A percentile compares a stretch with the other conserved stretches of the same genome.
These are phyloP conservation scores for Fallopia convolvulus DNA, from an alignment of 148 eudicot genomes.

Conservation along the genomic window DNA sequence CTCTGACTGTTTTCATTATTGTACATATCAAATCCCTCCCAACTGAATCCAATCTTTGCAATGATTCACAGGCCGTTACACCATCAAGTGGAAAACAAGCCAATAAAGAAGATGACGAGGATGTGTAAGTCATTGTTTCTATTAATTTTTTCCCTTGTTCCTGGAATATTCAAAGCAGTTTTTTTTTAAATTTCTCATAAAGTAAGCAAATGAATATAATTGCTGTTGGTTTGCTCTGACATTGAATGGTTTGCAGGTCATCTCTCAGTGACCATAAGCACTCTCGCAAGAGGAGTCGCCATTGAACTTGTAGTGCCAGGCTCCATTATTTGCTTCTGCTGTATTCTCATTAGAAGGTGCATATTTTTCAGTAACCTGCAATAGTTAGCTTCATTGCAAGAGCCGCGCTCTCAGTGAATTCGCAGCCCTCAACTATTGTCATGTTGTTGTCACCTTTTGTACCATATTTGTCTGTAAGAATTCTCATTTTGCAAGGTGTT, in stretches of 20 bases:
- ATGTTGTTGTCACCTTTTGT: conserved; percentile 2
- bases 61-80: not conserved
- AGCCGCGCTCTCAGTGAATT: not conserved
- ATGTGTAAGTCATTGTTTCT: not conserved
- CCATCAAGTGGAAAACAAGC: not conserved
- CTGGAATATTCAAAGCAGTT: not conserved
- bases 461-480: conserved; percentile 6
- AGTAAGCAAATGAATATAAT: not conserved
- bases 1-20: not conserved
- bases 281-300: conserved; percentile 37
- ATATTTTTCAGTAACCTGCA: conserved; percentile 6
- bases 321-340: not conserved
- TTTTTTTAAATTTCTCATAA: not conserved
- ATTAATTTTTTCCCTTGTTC: not conserved
- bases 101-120: not conserved
- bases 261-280: conserved; percentile 23
- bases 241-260: conserved; percentile 21
- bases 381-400: not conserved
- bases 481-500: conserved; percentile 1
- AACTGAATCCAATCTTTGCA: not conserved
- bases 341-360: conserved; percentile 2
- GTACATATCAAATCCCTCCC: not conserved
- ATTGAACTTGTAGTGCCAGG: conserved; percentile 6
- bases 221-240: not conserved
- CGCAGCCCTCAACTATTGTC: conserved; percentile 1